A percentile compares a stretch with the other conserved stretches of the same genome.
These are phyloP conservation scores for Suhomyces maxii DNA, from an alignment of 1,139 yeast genomes.

Conservation along the genomic window DNA sequence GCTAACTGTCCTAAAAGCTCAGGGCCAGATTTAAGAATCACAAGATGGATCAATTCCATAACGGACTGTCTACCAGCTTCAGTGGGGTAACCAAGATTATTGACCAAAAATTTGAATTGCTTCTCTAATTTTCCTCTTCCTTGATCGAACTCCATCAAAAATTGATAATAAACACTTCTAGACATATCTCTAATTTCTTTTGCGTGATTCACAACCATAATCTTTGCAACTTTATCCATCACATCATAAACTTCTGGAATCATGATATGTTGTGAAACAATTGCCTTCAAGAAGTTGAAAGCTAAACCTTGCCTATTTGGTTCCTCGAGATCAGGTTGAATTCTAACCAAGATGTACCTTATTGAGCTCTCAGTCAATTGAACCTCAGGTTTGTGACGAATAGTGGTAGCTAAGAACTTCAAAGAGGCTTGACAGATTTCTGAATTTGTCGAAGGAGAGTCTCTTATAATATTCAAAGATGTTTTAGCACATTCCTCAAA, in stretches of 20 bases:
- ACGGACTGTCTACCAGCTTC: conserved; percentile 88
- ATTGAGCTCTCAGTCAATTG: conserved; percentile 70
- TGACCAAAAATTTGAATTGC: conserved; percentile 80
- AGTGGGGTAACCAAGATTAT: conserved; percentile 81
- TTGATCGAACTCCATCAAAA: conserved; percentile 92
- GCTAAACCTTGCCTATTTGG: conserved; percentile 89
- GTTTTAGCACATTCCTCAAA: conserved; percentile 63
- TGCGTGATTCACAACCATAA: conserved; percentile 89
- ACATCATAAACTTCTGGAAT: conserved; percentile 89
- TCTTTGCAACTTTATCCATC: conserved; percentile 76
- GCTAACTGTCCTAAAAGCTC: conserved; percentile 64
- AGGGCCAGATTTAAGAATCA: conserved; percentile 65
- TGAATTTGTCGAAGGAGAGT: conserved; percentile 73
- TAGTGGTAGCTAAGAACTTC: conserved; percentile 68
- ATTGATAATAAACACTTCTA: conserved; percentile 79
- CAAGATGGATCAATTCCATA: conserved; percentile 77
- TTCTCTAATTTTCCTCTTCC: conserved; percentile 83
- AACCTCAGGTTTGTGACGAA: conserved; percentile 68
- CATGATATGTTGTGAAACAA: conserved; percentile 69
- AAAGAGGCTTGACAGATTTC: conserved; percentile 84
- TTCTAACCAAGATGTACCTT: conserved; percentile 70
- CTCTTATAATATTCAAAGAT: conserved; percentile 66
- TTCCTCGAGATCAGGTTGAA: conserved; percentile 88
- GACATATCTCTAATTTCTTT: conserved; percentile 84
- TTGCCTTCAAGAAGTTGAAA: conserved; percentile 75